Evolutionary conservation across 345 rosid species (phyloP), one percentile per base, ranked within the genome.

Genomic region (Salix arbutifolia): DNA sequence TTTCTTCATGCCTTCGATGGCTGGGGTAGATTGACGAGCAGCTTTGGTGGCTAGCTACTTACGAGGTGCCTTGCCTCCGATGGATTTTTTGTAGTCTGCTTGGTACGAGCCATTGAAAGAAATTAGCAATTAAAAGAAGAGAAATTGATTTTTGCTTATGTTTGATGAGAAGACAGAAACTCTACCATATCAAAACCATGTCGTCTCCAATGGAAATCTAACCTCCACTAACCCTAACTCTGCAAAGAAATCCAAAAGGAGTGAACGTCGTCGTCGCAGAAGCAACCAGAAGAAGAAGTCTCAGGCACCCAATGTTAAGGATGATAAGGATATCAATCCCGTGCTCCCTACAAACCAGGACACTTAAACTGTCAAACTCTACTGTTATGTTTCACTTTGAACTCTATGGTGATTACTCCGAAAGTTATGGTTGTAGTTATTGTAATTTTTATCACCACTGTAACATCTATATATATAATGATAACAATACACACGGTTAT

Each of bases 221-320:
- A 71, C 33, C 38, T 35, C 83, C 8, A 16, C 76, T 4, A 85
- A 80, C 76, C 74, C 86, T 21, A 81, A 72, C 78, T 58, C 75
- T 12, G 53, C 53, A 67, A 94, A 86, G 80, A 91, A 92, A 77
- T 85, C 92, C 4, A 89, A 87, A 8, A 97, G 92, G 83, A 90
- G 80, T 74, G 99, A 96, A 52, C 85, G 98, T 37, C 97, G 98
- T 28, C 98, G 98, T 73, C 91, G 98, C 68, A 78, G 99, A 74
- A 93, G 99, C 79, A 96, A 96, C 90, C 99, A 94, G 89, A 96
- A 96, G 94, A 96, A 94, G 91, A 91, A 87, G 72, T 64, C 82
- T 30, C 72, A 66, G 31, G 72, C 30, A 35, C n/a, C 2, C 30
- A 1, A 28, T 28, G 30, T 28, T 28, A 28, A 28, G 30, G 30